Percentiles rank a stretch among this genome's conserved stretches.
Evolutionary conservation across 2,329 filamentous ascomycete genomes (phyloP).

Genomic region (Dothiorella sarmentorum): DNA sequence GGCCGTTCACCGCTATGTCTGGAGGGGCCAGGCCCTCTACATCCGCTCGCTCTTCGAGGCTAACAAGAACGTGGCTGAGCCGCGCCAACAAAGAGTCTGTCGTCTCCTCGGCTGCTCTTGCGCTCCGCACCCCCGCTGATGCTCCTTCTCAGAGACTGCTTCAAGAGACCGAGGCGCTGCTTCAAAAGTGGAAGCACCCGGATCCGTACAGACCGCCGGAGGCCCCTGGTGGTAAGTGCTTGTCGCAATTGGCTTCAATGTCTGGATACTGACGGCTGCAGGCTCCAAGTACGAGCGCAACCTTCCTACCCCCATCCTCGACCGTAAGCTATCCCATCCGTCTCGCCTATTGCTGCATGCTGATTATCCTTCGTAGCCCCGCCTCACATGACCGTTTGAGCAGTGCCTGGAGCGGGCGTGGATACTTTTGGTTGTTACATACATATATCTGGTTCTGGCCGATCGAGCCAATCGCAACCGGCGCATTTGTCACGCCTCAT

Average conservation of each 20-base stretch:
- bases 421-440: not conserved
- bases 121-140: not conserved
- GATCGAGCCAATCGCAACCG: constrained; percentile 2
- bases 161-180: constrained; percentile 79
- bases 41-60: constrained; percentile 94
- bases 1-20: constrained; percentile 87
- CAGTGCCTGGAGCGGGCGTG: not conserved
- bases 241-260: constrained; percentile 21
- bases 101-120: not conserved
- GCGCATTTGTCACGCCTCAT: constrained; percentile 1
- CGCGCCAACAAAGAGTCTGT: constrained; percentile 77
- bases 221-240: constrained; percentile 77
- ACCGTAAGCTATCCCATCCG: constrained; percentile 60
- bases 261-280: constrained; percentile 42
- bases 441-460: not conserved
- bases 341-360: not conserved
- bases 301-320: constrained; percentile 72
- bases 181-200: constrained; percentile 96
- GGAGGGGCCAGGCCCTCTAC: constrained; percentile 94
- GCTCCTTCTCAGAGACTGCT: constrained; percentile 66
- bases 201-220: constrained; percentile 88
- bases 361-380: constrained; percentile 6
- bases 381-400: constrained; percentile 17
- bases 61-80: constrained; percentile 80
- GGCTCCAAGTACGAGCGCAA: constrained; percentile 97